phyloP scores from a whole-genome alignment of 1,139 yeast species.

The Zygoascus sp. region DNA sequence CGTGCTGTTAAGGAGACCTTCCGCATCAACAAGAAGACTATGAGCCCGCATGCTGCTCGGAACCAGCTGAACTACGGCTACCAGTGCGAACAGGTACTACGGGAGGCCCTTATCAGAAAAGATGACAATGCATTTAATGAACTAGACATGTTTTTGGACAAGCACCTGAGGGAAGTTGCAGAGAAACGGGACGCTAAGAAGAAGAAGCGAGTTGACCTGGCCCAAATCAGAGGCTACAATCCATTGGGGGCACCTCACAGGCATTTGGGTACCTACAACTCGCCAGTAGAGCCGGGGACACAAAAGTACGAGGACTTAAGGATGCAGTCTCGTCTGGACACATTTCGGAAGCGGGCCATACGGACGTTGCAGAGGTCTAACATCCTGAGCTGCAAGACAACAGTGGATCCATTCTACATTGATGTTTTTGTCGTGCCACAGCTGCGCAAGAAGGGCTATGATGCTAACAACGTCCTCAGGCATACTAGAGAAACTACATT shows the following conservation, averaged over 20 bases:
- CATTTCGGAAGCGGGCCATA: constrained; percentile 13
- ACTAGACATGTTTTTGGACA: neutral
- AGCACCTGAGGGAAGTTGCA: neutral
- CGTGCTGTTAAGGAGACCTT: neutral
- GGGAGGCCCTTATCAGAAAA: constrained; percentile 8
- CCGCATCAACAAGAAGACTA: constrained; percentile 4
- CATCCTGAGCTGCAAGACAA: constrained; percentile 5
- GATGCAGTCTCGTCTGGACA: constrained; percentile 5
- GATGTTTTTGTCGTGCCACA: constrained; percentile 24
- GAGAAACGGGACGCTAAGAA: neutral
- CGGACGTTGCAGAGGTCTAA: constrained; percentile 11
- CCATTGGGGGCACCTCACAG: neutral
- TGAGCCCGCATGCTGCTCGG: constrained; percentile 19
- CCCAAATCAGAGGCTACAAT: constrained; percentile 1
- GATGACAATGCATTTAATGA: neutral
- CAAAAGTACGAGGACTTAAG: constrained; percentile 1
- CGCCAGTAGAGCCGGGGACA: constrained; percentile 7
- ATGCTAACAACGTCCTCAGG: constrained; percentile 9
- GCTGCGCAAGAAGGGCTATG: constrained; percentile 11
- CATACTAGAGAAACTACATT: constrained; percentile 15
- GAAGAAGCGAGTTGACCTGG: constrained; percentile 1
- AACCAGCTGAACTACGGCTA: constrained; percentile 19
- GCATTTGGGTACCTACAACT: constrained; percentile 6
- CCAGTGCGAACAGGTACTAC: constrained; percentile 19
- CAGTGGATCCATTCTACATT: constrained; percentile 20